Evolutionary conservation across 441 rosid genomes (phyloP).

Genomic region (Theobroma grandiflorum): DNA sequence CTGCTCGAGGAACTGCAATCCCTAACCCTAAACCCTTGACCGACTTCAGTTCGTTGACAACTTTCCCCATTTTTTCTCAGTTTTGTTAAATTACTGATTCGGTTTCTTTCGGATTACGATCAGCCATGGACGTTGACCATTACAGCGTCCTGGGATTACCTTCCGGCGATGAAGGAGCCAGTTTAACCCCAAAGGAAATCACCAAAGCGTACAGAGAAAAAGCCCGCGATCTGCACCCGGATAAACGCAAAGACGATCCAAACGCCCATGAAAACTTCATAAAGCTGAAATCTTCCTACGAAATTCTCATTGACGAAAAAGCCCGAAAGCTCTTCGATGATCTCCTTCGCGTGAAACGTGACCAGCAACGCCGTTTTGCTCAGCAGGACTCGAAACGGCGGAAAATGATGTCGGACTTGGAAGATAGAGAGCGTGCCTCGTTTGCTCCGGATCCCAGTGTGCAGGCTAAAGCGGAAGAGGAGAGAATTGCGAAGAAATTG

Average conservation of each 20-base stretch:
- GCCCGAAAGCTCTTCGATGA: conserved; percentile 85
- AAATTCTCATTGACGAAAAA: conserved; percentile 78
- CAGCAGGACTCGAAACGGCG: conserved; percentile 75
- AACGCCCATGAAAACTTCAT: conserved; percentile 81
- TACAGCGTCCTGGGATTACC: conserved; percentile 76
- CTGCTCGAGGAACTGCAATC: neutral
- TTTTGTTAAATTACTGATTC: neutral
- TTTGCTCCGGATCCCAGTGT: conserved; percentile 58
- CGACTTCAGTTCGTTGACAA: neutral
- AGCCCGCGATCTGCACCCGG: conserved; percentile 86
- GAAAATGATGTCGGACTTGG: conserved; percentile 85
- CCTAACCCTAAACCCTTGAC: conserved; percentile 1
- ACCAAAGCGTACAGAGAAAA: conserved; percentile 75
- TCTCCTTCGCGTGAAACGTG: conserved; percentile 72
- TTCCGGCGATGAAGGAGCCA: conserved; percentile 86
- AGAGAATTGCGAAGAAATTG: conserved; percentile 68
- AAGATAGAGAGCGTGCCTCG: conserved; percentile 77
- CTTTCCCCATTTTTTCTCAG: neutral
- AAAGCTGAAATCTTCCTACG: conserved; percentile 77
- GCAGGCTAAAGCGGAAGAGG: conserved; percentile 65
- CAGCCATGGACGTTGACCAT: conserved; percentile 64
- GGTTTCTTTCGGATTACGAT: neutral
- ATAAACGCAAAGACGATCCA: conserved; percentile 89
- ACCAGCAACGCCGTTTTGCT: conserved; percentile 53
- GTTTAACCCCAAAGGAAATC: conserved; percentile 74